Evolutionary conservation across 208 protist genomes (phyloP).

Genomic region (Leptomonas pyrrhocoris): DNA sequence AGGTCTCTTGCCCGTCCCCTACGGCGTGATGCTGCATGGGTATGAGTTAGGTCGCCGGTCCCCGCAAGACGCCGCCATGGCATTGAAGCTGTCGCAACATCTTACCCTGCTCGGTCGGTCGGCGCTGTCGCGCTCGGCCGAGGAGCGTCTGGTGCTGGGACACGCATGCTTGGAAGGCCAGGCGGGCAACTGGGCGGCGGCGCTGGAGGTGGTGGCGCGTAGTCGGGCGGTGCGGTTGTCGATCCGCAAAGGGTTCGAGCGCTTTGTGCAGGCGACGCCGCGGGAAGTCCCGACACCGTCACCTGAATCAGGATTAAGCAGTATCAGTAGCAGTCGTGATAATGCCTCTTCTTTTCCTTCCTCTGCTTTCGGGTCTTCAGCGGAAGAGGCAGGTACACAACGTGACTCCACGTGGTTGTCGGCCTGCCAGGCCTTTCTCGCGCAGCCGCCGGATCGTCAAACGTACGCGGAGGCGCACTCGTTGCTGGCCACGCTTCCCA

Average conservation of each 20-base stretch:
- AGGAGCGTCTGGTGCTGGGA: constrained; percentile 52
- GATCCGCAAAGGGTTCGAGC: constrained; percentile 35
- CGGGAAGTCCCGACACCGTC: not conserved
- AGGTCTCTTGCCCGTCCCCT: constrained; percentile 67
- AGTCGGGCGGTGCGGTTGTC: constrained; percentile 58
- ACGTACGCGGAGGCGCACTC: constrained; percentile 47
- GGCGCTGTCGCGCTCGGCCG: constrained; percentile 26
- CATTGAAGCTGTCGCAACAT: constrained; percentile 47
- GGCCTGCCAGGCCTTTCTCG: constrained; percentile 29
- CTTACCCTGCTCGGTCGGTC: constrained; percentile 42
- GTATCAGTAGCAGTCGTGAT: not conserved
- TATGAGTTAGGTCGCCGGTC: constrained; percentile 43
- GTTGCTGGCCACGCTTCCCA: constrained; percentile 45
- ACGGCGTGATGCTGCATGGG: constrained; percentile 45
- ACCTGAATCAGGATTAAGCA: not conserved
- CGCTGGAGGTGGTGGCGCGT: constrained; percentile 44
- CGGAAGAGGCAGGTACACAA: not conserved
- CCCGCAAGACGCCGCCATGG: constrained; percentile 38
- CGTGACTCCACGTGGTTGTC: constrained; percentile 5
- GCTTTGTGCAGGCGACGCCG: constrained; percentile 16
- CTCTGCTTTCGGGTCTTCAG: not conserved
- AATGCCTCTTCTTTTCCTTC: not conserved
- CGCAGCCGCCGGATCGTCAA: constrained; percentile 17
- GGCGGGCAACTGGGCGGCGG: constrained; percentile 46
- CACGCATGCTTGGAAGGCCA: constrained; percentile 48